These are phyloP conservation scores for Nitzschia sp. DNA, from an alignment of 108 stramenopile genomes.

Conservation along the genomic window DNA sequence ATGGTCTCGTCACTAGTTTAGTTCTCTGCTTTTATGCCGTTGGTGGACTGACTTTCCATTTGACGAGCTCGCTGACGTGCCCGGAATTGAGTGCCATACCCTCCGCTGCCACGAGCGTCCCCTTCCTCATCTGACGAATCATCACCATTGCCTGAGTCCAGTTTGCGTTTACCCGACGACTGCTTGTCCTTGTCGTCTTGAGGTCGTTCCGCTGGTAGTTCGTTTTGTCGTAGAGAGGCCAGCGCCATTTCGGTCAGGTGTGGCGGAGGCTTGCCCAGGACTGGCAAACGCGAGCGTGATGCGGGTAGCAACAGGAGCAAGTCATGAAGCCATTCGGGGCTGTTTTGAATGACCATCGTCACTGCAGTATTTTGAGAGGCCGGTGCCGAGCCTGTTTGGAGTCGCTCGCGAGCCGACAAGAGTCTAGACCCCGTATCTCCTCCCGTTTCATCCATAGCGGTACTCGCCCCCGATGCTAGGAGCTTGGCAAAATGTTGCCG, in stretches of 20 bases:
- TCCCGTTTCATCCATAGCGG: constrained; percentile 19
- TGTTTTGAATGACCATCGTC: constrained; percentile 61
- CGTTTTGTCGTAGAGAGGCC: constrained; percentile 55
- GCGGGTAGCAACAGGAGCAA: constrained; percentile 70
- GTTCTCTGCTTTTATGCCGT: background rate
- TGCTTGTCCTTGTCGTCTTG: constrained; percentile 26
- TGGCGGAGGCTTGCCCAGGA: constrained; percentile 73
- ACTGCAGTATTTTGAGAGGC: constrained; percentile 51
- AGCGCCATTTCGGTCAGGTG: constrained; percentile 82
- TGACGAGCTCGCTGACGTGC: constrained; percentile 65
- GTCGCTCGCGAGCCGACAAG: constrained; percentile 68
- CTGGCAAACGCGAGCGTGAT: constrained; percentile 62
- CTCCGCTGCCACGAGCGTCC: constrained; percentile 39
- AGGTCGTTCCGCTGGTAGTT: constrained; percentile 70
- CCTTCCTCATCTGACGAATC: constrained; percentile 76
- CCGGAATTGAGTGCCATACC: constrained; percentile 80
- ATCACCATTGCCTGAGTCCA: constrained; percentile 31
- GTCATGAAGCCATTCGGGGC: constrained; percentile 82
- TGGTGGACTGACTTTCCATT: background rate
- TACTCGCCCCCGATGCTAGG: constrained; percentile 23
- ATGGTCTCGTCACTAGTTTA: background rate
- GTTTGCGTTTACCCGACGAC: constrained; percentile 28
- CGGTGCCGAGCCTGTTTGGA: constrained; percentile 20
- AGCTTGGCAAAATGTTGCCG: constrained; percentile 55
- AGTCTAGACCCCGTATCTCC: constrained; percentile 54